Base-by-base conservation (phyloP, 1,284 basidiomycete species). In the Volvariella surrecta region DNA sequence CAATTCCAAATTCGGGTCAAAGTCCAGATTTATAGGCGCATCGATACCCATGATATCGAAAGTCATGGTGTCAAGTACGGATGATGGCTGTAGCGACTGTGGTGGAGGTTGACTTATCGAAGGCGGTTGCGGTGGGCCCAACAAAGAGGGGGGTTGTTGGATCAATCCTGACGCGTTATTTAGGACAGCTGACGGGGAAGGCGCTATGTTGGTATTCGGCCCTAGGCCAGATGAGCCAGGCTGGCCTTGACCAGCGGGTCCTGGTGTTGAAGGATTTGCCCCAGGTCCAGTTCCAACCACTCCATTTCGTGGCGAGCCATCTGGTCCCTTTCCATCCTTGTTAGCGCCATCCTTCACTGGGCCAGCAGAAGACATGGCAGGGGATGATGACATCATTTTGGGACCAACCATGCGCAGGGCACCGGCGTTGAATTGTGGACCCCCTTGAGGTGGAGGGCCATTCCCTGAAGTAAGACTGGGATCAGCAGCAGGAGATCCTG, bases 181-280 rank as follows among this genome's bases (percentile, higher is more conserved):
- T 30, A 51, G 17, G 37, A 48, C 9, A 28, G 47, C 31, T 46
- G 54, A 48, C 10, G 47, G 44, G 9, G 47, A 40, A n/a, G 45
- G 52, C 31, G 44, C 40, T 17, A 45, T 42, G 22, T 16, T 38
- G 8, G 45, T 6, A 15, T 37, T n/a, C 19, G 47, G 37, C 22
- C 46, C 46, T 37, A 50, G 40, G 44, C 53, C 30, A 50, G 51
- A 17, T 50, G 52, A 10, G 47, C 53, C 31, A 49, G 54, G 24
- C 52, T 52, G n/a, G 50, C 52, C 19, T 40, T 53, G 50, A 8
- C 50, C 49, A 20, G 48, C 46, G 32, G 63, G 60, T 18, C 60
- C 70, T 22, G 73, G 73, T n/a, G 76, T 75, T 1, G 68, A 64
- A 9, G 73, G 71, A 6, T 69, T 70, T 0, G 68, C 71, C 10